A percentile compares a stretch with the other conserved stretches of the same genome.
phyloP scores from a whole-genome alignment of 495 filamentous ascomycete genomes.

The Parmelia sp. region DNA sequence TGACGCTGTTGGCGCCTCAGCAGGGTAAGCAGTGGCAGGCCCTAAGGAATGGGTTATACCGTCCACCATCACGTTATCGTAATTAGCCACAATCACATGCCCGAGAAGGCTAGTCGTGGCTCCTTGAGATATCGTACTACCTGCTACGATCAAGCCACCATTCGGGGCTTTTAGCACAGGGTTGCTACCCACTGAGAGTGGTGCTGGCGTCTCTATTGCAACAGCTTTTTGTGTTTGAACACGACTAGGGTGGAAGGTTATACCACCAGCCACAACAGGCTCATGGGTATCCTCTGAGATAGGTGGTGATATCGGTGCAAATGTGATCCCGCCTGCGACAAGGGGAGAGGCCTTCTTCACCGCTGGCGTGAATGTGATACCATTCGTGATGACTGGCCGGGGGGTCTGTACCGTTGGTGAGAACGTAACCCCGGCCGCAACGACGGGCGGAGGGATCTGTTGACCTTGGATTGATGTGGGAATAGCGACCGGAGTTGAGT shows the following conservation, averaged over 20 bases:
- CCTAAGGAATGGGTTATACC: not conserved
- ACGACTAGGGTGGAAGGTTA: not conserved
- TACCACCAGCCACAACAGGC: slow-evolving; percentile 1
- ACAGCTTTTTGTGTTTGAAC: not conserved
- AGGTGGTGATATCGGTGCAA: not conserved
- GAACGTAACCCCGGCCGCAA: not conserved
- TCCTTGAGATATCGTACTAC: not conserved
- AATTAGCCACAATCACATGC: not conserved
- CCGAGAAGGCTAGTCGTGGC: not conserved
- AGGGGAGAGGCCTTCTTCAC: not conserved
- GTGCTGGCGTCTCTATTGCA: slow-evolving; percentile 1
- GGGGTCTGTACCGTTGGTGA: not conserved
- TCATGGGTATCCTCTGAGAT: not conserved
- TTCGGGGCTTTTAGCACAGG: not conserved
- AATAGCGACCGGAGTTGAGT: not conserved
- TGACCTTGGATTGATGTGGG: not conserved
- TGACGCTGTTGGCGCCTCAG: not conserved
- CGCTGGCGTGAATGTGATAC: not conserved
- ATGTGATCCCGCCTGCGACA: not conserved
- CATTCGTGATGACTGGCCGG: not conserved
- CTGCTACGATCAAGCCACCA: slow-evolving; percentile 1
- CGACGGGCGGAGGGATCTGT: not conserved
- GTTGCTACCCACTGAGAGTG: slow-evolving; percentile 1
- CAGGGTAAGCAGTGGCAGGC: not conserved
- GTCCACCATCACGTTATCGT: not conserved